phyloP scores from a whole-genome alignment of 371 early-diverging fungal genomes.

The Mucor velutinosus region DNA sequence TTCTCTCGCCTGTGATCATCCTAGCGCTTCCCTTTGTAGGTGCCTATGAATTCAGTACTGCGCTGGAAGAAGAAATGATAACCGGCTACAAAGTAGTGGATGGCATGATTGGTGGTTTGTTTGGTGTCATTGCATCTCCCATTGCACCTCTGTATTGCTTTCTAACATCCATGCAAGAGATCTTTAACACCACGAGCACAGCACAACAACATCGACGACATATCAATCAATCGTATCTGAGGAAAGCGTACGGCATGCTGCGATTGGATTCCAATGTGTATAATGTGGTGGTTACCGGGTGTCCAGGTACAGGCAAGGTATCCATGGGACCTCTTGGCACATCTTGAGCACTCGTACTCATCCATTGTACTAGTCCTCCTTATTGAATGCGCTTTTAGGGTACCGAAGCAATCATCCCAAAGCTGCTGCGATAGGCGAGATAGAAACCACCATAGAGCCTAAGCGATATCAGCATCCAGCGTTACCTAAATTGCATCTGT shows the following conservation, averaged over 20 bases:
- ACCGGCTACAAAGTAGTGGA: conserved; percentile 21
- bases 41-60: conserved; percentile 32
- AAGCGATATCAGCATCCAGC: conserved; percentile 27
- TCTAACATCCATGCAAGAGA: conserved; percentile 18
- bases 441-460: conserved; percentile 23
- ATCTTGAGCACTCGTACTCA: neutral
- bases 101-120: conserved; percentile 26
- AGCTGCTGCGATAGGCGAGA: conserved; percentile 32
- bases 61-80: conserved; percentile 22
- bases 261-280: conserved; percentile 20
- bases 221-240: conserved; percentile 21
- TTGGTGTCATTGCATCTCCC: conserved; percentile 31
- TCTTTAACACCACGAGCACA: conserved; percentile 1
- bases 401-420: conserved; percentile 21
- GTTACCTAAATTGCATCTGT: conserved; percentile 23
- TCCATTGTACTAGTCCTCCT: conserved; percentile 21
- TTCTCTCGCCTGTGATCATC: conserved; percentile 28
- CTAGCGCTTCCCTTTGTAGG: conserved; percentile 37
- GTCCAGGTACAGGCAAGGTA: conserved; percentile 41
- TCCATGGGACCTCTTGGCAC: neutral
- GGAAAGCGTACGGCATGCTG: conserved; percentile 16
- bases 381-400: conserved; percentile 37
- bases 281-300: conserved; percentile 33
- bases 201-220: conserved; percentile 22
- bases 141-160: conserved; percentile 35